A percentile compares a stretch with the other conserved stretches of the same genome.
Evolutionary conservation across 805 yeast genomes (phyloP).

Genomic region (Yarrowia sp.): DNA sequence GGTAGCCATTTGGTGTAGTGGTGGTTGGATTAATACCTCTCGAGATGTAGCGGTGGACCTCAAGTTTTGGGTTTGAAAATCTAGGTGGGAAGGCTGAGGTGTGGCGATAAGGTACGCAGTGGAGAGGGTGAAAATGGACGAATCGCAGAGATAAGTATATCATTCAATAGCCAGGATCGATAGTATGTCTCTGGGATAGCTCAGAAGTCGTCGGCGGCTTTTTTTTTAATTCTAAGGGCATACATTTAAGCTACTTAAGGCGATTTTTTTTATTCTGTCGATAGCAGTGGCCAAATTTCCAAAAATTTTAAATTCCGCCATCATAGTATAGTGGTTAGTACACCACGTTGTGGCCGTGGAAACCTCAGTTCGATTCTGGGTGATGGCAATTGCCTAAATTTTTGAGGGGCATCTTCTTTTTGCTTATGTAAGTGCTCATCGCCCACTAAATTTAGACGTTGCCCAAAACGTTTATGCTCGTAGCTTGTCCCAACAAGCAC

Average conservation of each 20-base stretch:
- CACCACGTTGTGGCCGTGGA: slow-evolving; percentile 40
- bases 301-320: neutral
- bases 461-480: slow-evolving; percentile 8
- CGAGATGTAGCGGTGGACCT: slow-evolving; percentile 7
- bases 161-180: neutral
- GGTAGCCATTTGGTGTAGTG: slow-evolving; percentile 44
- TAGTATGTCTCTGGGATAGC: no score
- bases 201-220: neutral
- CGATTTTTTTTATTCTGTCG: neutral
- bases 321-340: slow-evolving; percentile 40
- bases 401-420: neutral
- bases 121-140: neutral
- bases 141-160: neutral
- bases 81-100: slow-evolving; percentile 17
- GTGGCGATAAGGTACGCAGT: slow-evolving; percentile 33
- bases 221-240: neutral
- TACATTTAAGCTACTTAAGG: no score
- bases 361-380: slow-evolving; percentile 40
- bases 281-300: neutral
- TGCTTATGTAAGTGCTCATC: neutral
- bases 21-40: slow-evolving; percentile 23
- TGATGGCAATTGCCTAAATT: slow-evolving; percentile 17
- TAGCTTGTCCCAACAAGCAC: slow-evolving; percentile 12
- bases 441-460: neutral
- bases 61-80: slow-evolving; percentile 32